These are phyloP conservation scores for Grosmannia huntii DNA, from an alignment of 2,329 filamentous ascomycete species.

Conservation along the genomic window DNA sequence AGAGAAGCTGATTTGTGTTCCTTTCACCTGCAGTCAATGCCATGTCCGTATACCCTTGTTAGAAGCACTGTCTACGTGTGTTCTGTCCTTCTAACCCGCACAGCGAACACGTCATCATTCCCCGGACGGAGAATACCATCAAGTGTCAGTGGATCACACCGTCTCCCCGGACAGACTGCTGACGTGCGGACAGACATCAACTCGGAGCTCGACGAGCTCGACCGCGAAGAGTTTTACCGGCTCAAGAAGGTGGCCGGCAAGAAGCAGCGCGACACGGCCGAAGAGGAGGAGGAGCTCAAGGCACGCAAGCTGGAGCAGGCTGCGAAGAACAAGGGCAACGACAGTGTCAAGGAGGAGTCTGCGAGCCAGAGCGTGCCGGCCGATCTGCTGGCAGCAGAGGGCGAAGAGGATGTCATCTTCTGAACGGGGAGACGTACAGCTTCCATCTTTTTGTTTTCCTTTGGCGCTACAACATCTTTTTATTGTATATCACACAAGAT, in stretches of 20 bases:
- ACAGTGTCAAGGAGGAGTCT: constrained; percentile 15
- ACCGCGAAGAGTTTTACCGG: constrained; percentile 95
- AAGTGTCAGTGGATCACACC: constrained; percentile 50
- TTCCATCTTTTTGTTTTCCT: neutral
- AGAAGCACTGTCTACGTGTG: neutral
- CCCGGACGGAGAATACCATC: constrained; percentile 97
- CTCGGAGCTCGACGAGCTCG: constrained; percentile 91
- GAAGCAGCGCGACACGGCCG: constrained; percentile 66
- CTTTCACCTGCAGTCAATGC: constrained; percentile 57
- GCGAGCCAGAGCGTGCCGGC: constrained; percentile 29
- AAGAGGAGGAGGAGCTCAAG: constrained; percentile 61
- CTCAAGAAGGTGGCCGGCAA: constrained; percentile 89
- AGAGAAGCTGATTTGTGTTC: constrained; percentile 17
- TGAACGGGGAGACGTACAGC: constrained; percentile 21
- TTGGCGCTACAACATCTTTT: neutral
- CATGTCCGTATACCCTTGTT: constrained; percentile 47
- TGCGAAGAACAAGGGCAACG: constrained; percentile 18
- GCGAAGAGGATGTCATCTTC: constrained; percentile 81
- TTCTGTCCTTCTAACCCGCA: constrained; percentile 3
- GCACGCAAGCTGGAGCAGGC: constrained; percentile 47
- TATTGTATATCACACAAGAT: neutral
- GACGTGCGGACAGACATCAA: constrained; percentile 59
- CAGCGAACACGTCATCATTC: constrained; percentile 89
- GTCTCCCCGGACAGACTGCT: neutral
- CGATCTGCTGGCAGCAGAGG: constrained; percentile 61